Base-by-base conservation (phyloP, 139 green algal species). In the Chlorella sp. region DNA sequence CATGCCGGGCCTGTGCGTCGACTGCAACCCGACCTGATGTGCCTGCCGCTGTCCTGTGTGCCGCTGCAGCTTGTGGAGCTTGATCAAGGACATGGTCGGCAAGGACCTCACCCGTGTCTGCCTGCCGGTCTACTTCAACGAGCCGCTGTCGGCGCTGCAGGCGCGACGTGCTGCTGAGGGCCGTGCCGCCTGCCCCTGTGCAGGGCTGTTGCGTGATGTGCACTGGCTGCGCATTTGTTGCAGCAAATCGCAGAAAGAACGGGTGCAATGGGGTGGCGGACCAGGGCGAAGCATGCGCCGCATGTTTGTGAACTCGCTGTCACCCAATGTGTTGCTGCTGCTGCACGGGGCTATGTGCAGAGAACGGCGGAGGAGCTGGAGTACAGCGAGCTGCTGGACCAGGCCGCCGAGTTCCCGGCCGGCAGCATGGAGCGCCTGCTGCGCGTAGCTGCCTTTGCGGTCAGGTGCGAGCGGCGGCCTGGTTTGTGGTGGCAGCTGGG, bases 111-210 rank as follows among this genome's bases (percentile, higher is more conserved):
- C 93, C 14, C 89, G 90, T 64, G 91, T 99, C 78, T 98, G 94
- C 90, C 92, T 99, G 85, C 96, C 96, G 6, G 96, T 98, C 40
- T 98, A 95, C 89, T 98, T 98, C 91, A 98, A 98, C 84, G 96
- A 99, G 87, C 96, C 96, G 7, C 88, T 97, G 60, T 95, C 90
- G 56, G 91, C 94, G 36, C 90, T 98, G 54, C 72, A 89, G 73
- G 81, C 73, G 54, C 3, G 80, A 6, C 36, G 28, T 17, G 36
- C 64, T 32, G 64, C 32, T 24, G 64, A 19, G 1, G 58, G 22
- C 16, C 9, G 3, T 19, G 58, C 8, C 8, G 46, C 46, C 26
- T 68, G 60, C 60, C 41, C 5, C 32, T 72, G 30, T 14, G 16
- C 60, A 13, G n/a, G 24, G 26, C 60, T 68, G 60, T 30, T 68